Conservation (phyloP, 2,329 filamentous ascomycete genomes). For the Aspergillus proliferans region DNA sequence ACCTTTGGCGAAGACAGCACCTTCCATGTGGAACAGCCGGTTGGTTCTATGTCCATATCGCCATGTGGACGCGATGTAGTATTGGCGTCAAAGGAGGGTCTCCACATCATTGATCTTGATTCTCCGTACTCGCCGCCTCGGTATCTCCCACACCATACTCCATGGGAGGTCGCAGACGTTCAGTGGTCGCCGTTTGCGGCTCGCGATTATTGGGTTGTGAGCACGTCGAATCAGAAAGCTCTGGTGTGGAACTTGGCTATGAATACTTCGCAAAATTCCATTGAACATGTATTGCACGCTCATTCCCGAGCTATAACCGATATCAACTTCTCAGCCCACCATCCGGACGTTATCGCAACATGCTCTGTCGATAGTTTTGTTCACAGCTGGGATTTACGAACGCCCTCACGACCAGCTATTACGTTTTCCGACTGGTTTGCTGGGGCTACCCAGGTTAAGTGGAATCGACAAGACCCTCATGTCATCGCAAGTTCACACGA, state of each 20-base stretch:
- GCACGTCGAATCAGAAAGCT: constrained; percentile 89
- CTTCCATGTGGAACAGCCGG: constrained; percentile 71
- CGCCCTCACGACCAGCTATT: constrained; percentile 64
- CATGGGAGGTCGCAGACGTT: constrained; percentile 94
- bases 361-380: constrained; percentile 91
- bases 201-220: constrained; percentile 87
- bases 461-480: constrained; percentile 79
- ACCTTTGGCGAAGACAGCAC: constrained; percentile 81
- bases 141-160: constrained; percentile 74
- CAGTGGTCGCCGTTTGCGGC: constrained; percentile 93
- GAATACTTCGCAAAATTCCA: constrained; percentile 63
- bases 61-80: constrained; percentile 86
- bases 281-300: constrained; percentile 81
- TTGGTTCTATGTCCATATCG: constrained; percentile 88
- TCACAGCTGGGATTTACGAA: constrained; percentile 82
- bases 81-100: constrained; percentile 79
- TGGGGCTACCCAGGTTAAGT: constrained; percentile 91
- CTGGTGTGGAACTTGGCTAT: constrained; percentile 88
- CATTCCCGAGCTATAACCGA: constrained; percentile 88
- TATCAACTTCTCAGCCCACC: constrained; percentile 91
- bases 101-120: constrained; percentile 88
- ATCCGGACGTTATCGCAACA: constrained; percentile 81
- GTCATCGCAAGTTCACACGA: constrained; percentile 89
- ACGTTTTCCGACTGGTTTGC: constrained; percentile 91
- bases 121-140: constrained; percentile 81